A percentile compares a stretch with the other conserved stretches of the same genome.
These are phyloP conservation scores for Epithele typhae DNA, from an alignment of 768 basidiomycete species.

Conservation along the genomic window DNA sequence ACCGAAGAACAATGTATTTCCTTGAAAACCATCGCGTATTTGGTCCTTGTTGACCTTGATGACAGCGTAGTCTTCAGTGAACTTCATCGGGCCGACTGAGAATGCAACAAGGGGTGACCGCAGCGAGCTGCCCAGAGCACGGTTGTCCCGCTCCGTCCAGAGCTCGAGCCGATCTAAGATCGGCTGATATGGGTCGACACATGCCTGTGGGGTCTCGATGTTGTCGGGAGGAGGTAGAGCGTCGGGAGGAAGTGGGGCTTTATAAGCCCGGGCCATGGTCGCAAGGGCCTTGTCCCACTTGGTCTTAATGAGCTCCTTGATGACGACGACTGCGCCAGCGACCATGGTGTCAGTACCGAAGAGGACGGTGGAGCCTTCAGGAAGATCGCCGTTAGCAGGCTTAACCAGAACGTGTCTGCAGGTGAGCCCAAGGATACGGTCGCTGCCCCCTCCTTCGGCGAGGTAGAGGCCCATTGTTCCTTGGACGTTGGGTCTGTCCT, in stretches of 20 bases:
- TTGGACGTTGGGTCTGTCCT: constrained; percentile 1
- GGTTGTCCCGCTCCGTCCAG: constrained; percentile 15
- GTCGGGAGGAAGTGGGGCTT: too few species aligned
- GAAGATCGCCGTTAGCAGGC: too few species aligned
- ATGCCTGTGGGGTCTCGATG: too few species aligned
- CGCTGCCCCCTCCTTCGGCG: background rate
- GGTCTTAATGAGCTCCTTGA: too few species aligned
- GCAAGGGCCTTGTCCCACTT: constrained; percentile 13
- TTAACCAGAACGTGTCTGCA: constrained; percentile 6
- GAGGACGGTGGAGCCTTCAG: background rate
- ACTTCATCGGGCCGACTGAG: constrained; percentile 7
- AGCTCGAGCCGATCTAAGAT: too few species aligned
- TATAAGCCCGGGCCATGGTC: constrained; percentile 10
- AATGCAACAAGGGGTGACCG: constrained; percentile 15
- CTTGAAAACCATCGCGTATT: constrained; percentile 9
- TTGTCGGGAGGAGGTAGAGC: too few species aligned
- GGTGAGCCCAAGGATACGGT: constrained; percentile 3
- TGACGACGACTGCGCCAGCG: too few species aligned
- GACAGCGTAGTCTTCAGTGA: constrained; percentile 14
- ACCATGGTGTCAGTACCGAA: background rate
- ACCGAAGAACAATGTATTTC: constrained; percentile 4
- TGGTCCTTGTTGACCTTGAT: constrained; percentile 16
- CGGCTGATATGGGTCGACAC: too few species aligned
- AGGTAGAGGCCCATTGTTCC: constrained; percentile 8
- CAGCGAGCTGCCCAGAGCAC: constrained; percentile 16